Percentiles rank a stretch among this genome's conserved stretches.
Conservation (phyloP, 2,329 filamentous ascomycete genomes). For the Phialophora verrucosa region DNA sequence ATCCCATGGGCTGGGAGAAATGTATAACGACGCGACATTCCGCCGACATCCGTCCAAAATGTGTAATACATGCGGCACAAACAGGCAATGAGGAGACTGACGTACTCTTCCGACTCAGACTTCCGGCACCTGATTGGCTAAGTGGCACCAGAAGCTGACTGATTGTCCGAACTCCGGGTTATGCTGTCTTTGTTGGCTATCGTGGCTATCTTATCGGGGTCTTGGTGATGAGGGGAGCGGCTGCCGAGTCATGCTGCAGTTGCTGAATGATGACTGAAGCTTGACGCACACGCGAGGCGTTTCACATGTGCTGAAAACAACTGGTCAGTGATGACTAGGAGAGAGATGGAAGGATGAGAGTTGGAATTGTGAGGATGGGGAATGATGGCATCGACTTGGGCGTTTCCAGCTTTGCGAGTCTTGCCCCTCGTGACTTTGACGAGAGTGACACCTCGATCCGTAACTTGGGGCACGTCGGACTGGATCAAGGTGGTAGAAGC, state of each 20-base stretch:
- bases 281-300: neutral
- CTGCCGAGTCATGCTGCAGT: constrained; percentile 8
- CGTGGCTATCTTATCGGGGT: constrained; percentile 15
- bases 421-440: neutral
- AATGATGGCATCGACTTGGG: neutral
- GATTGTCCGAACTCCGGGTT: constrained; percentile 12
- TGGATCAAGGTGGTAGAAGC: neutral
- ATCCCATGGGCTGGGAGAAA: neutral
- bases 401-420: neutral
- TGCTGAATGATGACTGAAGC: constrained; percentile 6
- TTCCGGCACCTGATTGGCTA: constrained; percentile 6
- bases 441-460: neutral
- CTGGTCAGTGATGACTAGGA: constrained; percentile 1
- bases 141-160: constrained; percentile 11
- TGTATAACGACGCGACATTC: constrained; percentile 25
- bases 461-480: neutral
- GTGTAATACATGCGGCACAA: constrained; percentile 14
- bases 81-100: constrained; percentile 1
- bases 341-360: constrained; percentile 6
- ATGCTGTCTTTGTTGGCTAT: neutral
- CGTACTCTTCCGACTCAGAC: constrained; percentile 6
- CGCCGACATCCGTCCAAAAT: constrained; percentile 27
- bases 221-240: constrained; percentile 10
- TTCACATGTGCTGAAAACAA: constrained; percentile 6
- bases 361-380: neutral